A percentile compares a stretch with the other conserved stretches of the same genome.
Conservation (phyloP, 768 basidiomycete genomes). For the Sarcodon sp. region DNA sequence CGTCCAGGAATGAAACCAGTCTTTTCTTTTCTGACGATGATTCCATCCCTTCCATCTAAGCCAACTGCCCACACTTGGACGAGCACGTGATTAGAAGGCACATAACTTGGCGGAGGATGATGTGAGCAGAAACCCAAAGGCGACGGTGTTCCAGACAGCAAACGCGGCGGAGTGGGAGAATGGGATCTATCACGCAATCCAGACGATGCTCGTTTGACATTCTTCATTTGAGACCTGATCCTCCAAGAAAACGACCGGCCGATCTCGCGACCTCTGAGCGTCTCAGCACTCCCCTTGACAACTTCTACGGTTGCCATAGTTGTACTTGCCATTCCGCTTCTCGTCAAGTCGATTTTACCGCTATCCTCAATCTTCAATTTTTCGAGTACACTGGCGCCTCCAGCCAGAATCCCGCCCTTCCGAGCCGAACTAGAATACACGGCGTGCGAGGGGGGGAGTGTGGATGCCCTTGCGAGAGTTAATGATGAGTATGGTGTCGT, state of each 20-base stretch:
- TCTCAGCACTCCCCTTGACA: conserved; percentile 31
- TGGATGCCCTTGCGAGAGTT: conserved; percentile 9
- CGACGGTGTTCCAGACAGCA: conserved; percentile 11
- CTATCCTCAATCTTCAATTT: conserved; percentile 23
- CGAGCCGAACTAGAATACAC: conserved; percentile 5
- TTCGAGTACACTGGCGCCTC: conserved; percentile 26
- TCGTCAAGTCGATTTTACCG: conserved; percentile 59
- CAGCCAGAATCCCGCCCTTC: conserved; percentile 30
- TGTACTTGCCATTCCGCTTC: conserved; percentile 68
- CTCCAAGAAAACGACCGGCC: conserved; percentile 9
- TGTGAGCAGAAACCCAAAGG: conserved; percentile 19
- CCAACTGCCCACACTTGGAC: conserved; percentile 89
- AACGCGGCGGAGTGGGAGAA: conserved; percentile 11
- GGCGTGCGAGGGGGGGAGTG: conserved; percentile 19
- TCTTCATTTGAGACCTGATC: conserved; percentile 5
- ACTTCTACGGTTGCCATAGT: conserved; percentile 86
- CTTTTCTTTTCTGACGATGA: conserved; percentile 12
- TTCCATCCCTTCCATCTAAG: conserved; percentile 55
- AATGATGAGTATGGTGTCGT: conserved; percentile 3
- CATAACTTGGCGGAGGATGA: conserved; percentile 54
- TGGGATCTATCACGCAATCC: conserved; percentile 1
- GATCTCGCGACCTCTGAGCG: conserved; percentile 6
- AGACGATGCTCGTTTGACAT: conserved; percentile 1
- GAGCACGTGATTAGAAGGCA: conserved; percentile 56
- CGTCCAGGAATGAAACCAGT: conserved; percentile 75